Evolutionary conservation across 108 stramenopile genomes (phyloP), one percentile per base, ranked within the genome.

Genomic region (Cyclostephanos tholiformis): DNA sequence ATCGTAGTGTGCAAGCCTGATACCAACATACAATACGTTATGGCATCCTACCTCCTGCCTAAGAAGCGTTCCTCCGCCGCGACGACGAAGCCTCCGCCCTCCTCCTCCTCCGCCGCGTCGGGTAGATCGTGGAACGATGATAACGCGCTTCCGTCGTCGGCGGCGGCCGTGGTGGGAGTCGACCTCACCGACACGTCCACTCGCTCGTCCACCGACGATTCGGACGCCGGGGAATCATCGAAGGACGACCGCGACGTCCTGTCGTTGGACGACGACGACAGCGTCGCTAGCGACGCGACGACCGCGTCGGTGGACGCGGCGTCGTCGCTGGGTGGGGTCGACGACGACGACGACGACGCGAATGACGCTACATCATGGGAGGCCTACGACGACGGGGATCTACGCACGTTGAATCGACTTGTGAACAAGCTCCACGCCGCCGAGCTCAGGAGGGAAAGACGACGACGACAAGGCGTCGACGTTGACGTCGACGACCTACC

Each of bases 341-440:
- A 10, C 39, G 38, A 62, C 61, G 10, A 13, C 7, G 23, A 1
- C 53, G 13, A 25, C 53, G 23, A 25, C 53, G 25, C 53, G 26
- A 26, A 25, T 23, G 23, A 25, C 53, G 25, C 53, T 10, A 26
- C 44, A 14, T 20, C 30, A 4, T 4, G 38, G 16, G 61, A 67
- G 52, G 30, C 36, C 10, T 52, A 67, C 67, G 38, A 50, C 32
- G 67, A 67, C 6, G 67, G 67, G 4, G 67, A 67, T 10, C 51
- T 67, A 6, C 67, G 39, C 14, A 67, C 53, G 10, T 30, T 67
- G 38, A 67, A 53, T 67, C 36, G 30, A 7, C 67, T 67, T 4
- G 67, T 67, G 67, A 52, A 67, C 20, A 67, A 53, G 55, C 38
- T 67, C 11, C 67, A 67, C 26, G 67, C 51, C 36, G 67, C 67